A percentile compares a stretch with the other conserved stretches of the same genome.
These are phyloP conservation scores for Multifurca ochricompacta DNA, from an alignment of 768 basidiomycete species.

Conservation along the genomic window DNA sequence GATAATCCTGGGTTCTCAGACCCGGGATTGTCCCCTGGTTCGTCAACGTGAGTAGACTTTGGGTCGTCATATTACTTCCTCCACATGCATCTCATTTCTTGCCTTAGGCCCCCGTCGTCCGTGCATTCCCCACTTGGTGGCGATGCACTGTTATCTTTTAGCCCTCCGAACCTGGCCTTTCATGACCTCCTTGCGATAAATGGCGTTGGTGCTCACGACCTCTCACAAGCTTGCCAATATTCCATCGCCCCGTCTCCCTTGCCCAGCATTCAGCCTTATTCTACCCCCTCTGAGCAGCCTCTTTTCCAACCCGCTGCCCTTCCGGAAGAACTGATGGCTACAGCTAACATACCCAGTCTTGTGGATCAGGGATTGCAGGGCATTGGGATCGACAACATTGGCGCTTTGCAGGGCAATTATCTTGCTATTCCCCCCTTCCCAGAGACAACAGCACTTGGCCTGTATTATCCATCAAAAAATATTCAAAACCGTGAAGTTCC, in stretches of 20 bases:
- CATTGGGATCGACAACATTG: neutral
- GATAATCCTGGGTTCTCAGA: neutral
- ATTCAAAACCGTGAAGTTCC: neutral
- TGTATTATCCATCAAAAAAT: slow-evolving; percentile 1
- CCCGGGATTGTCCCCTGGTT: neutral
- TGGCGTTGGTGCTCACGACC: neutral
- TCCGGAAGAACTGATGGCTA: neutral
- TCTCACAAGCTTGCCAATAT: neutral
- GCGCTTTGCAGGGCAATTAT: neutral
- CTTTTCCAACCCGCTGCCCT: neutral
- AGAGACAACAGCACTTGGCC: slow-evolving; percentile 3
- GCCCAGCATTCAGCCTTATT: neutral
- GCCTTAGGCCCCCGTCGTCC: slow-evolving; percentile 1
- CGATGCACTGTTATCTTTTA: neutral
- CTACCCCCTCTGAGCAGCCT: neutral
- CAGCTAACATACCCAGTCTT: neutral
- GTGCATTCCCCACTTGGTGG: neutral
- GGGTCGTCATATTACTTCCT: neutral
- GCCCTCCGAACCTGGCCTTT: neutral
- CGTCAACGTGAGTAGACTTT: neutral
- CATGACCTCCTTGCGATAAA: neutral
- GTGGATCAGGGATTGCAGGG: neutral
- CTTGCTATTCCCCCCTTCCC: neutral
- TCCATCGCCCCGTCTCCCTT: neutral
- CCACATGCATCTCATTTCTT: neutral